Evolutionary conservation across 305 asterid genomes (phyloP).

Genomic region (Solanum hybrid): DNA sequence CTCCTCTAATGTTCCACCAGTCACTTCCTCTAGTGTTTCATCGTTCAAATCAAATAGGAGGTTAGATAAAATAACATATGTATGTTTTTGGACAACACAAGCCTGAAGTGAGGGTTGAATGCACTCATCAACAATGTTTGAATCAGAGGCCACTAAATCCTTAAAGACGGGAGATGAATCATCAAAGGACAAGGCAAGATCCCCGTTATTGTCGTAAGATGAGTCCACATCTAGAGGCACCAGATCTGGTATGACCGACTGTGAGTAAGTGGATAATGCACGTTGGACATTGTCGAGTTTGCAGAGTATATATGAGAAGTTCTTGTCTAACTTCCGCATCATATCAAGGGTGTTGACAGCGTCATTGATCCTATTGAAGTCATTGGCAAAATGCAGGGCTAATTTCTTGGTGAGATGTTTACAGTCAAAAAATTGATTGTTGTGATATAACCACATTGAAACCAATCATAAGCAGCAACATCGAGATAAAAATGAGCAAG

Average conservation of each 20-base stretch:
- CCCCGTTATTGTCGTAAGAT: not conserved
- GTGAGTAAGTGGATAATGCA: not conserved
- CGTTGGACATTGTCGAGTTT: not conserved
- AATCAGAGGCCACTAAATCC: not conserved
- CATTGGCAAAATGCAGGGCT: not conserved
- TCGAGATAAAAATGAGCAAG: not conserved
- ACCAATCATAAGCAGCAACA: not conserved
- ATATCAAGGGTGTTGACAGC: not conserved
- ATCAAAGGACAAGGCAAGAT: not conserved
- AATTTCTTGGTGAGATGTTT: not conserved
- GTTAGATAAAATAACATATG: not conserved
- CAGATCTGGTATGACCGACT: not conserved
- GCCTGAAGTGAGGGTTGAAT: not conserved
- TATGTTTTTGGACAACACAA: not conserved
- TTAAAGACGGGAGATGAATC: not conserved
- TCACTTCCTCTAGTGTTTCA: not conserved
- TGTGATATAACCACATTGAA: not conserved
- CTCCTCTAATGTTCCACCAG: no score
- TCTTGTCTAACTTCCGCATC: not conserved
- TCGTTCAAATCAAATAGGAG: not conserved
- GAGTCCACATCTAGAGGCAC: not conserved
- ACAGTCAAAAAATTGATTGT: not conserved
- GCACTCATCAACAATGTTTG: not conserved
- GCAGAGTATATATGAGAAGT: not conserved
- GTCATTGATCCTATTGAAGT: not conserved